Conservation (phyloP, 2,329 filamentous ascomycete genomes). For the Penicillium freii region DNA sequence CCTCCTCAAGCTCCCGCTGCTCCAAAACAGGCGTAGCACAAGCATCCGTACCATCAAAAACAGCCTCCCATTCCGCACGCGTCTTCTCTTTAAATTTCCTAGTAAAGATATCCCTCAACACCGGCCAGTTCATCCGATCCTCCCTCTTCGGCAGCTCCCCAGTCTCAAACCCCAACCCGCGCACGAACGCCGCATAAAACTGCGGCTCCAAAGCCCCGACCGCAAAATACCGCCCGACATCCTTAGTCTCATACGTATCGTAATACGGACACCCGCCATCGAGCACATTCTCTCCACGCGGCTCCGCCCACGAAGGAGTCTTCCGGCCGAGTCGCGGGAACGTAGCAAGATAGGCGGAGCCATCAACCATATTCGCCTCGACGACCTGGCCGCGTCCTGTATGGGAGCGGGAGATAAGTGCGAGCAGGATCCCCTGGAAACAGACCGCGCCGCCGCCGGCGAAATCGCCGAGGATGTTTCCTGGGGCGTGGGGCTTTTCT, state of each 20-base stretch:
- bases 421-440: slow-evolving; percentile 78
- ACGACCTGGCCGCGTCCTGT: slow-evolving; percentile 80
- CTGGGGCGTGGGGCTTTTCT: slow-evolving; percentile 73
- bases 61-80: slow-evolving; percentile 73
- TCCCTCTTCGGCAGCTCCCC: slow-evolving; percentile 49
- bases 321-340: slow-evolving; percentile 70
- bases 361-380: slow-evolving; percentile 96
- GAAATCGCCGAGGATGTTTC: slow-evolving; percentile 85
- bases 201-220: slow-evolving; percentile 89
- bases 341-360: slow-evolving; percentile 71
- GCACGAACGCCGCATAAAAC: slow-evolving; percentile 70
- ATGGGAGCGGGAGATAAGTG: slow-evolving; percentile 64
- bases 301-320: slow-evolving; percentile 59
- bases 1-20: slow-evolving; percentile 67
- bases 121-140: slow-evolving; percentile 66
- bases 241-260: slow-evolving; percentile 80
- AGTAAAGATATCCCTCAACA: slow-evolving; percentile 61
- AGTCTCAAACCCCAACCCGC: slow-evolving; percentile 61
- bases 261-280: slow-evolving; percentile 89
- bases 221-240: slow-evolving; percentile 71
- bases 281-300: slow-evolving; percentile 72
- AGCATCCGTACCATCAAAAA: slow-evolving; percentile 89
- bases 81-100: slow-evolving; percentile 66
- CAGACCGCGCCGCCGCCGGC: slow-evolving; percentile 82
- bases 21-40: slow-evolving; percentile 87